A percentile compares a stretch with the other conserved stretches of the same genome.
These are phyloP conservation scores for Paragyromitra xinjiangensis DNA, from an alignment of 495 filamentous ascomycete genomes.

Conservation along the genomic window DNA sequence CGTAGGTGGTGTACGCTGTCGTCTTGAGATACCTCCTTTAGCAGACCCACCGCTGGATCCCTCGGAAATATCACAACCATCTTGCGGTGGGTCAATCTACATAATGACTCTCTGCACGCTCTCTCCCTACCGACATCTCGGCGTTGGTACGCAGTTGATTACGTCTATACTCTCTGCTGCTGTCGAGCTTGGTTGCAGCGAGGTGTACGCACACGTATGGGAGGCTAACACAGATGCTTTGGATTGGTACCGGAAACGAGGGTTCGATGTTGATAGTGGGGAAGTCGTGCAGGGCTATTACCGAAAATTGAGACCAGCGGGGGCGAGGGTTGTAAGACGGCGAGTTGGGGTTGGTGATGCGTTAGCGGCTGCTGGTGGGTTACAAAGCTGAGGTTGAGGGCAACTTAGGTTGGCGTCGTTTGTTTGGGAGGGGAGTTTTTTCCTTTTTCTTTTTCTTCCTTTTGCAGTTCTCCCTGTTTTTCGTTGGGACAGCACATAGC, in stretches of 20 bases:
- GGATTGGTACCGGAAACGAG: conserved; percentile 84
- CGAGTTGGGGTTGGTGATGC: conserved; percentile 43
- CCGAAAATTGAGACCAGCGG: conserved; percentile 78
- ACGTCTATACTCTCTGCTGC: conserved; percentile 64
- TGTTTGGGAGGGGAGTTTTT: background rate
- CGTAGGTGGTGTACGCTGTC: conserved; percentile 84
- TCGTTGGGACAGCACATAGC: conserved; percentile 11
- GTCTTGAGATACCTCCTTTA: conserved; percentile 67
- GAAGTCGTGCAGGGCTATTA: conserved; percentile 79
- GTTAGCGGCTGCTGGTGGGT: background rate
- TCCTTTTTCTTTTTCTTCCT: background rate
- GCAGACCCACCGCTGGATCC: conserved; percentile 56
- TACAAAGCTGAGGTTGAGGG: background rate
- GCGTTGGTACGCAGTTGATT: conserved; percentile 80
- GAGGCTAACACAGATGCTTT: conserved; percentile 86
- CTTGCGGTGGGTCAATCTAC: conserved; percentile 67
- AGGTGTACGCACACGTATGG: conserved; percentile 90
- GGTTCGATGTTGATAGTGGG: conserved; percentile 71
- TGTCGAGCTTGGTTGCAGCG: conserved; percentile 44
- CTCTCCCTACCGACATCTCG: conserved; percentile 80
- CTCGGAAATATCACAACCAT: background rate
- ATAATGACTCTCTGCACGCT: conserved; percentile 86
- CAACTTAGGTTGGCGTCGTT: background rate
- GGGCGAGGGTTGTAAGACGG: conserved; percentile 77
- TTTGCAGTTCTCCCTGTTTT: background rate